Evolutionary conservation across 768 basidiomycete species (phyloP).

Genomic region (Rhodotorula graminis): DNA sequence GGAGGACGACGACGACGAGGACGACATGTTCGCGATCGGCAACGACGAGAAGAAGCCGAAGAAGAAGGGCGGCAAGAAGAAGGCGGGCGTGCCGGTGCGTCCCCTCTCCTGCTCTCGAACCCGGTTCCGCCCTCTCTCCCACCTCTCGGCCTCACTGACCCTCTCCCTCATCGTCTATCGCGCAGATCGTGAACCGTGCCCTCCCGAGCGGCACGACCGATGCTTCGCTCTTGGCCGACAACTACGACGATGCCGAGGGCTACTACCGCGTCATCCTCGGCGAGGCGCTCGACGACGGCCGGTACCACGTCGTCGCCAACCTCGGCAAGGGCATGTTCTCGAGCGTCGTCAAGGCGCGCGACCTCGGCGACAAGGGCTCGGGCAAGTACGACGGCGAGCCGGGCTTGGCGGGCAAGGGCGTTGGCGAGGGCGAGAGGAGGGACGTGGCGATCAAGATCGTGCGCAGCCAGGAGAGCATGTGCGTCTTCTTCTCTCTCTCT

Average conservation of each 20-base stretch:
- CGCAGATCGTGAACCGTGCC: conserved; percentile 62
- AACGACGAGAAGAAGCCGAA: conserved; percentile 57
- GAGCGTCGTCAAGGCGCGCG: conserved; percentile 82
- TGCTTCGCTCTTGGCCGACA: conserved; percentile 58
- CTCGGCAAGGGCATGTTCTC: conserved; percentile 99
- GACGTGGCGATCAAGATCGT: conserved; percentile 99
- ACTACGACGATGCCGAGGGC: conserved; percentile 87
- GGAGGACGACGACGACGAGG: conserved; percentile 78
- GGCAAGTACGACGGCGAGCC: conserved; percentile 76
- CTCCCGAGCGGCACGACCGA: conserved; percentile 3
- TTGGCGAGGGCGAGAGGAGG: conserved; percentile 52
- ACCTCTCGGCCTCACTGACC: conserved; percentile 48
- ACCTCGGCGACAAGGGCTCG: conserved; percentile 50
- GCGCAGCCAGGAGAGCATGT: conserved; percentile 94
- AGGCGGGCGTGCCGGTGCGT: conserved; percentile 22
- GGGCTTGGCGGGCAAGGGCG: conserved; percentile 53
- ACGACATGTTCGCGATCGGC: conserved; percentile 83
- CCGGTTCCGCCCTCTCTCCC: background rate
- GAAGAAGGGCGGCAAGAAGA: conserved; percentile 15
- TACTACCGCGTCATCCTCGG: conserved; percentile 93
- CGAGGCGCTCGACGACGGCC: conserved; percentile 83
- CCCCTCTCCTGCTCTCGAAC: background rate
- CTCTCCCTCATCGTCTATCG: background rate
- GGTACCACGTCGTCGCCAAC: conserved; percentile 89
- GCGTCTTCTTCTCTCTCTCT: conserved; percentile 45